Conservation (phyloP, 2,329 filamentous ascomycete genomes). For the Aspergillus pseudonomiae region DNA sequence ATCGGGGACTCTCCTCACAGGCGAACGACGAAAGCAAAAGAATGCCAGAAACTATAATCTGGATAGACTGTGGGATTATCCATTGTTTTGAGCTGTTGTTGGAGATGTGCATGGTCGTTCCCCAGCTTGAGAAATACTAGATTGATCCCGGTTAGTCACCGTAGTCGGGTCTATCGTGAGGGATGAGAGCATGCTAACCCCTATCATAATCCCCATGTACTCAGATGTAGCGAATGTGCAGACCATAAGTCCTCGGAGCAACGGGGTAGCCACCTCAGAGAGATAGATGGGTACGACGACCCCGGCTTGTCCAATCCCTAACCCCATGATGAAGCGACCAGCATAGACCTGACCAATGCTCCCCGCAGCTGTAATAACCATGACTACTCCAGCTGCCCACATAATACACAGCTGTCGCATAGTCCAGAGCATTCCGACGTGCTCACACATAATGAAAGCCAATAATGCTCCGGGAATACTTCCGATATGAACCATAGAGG, state of each 20-base stretch:
- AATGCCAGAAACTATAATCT: slow-evolving; percentile 71
- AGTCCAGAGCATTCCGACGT: slow-evolving; percentile 30
- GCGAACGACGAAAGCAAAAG: slow-evolving; percentile 69
- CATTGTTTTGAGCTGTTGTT: slow-evolving; percentile 43
- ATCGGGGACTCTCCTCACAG: slow-evolving; percentile 67
- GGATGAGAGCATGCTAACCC: slow-evolving; percentile 10
- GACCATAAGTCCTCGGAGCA: slow-evolving; percentile 64
- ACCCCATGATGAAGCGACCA: slow-evolving; percentile 35
- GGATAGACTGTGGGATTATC: slow-evolving; percentile 69
- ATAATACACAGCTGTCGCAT: slow-evolving; percentile 25
- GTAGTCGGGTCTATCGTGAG: no score
- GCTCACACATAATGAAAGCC: slow-evolving; percentile 32
- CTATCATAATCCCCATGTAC: slow-evolving; percentile 28
- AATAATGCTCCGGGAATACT: slow-evolving; percentile 40
- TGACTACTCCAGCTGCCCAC: slow-evolving; percentile 29
- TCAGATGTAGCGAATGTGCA: slow-evolving; percentile 23
- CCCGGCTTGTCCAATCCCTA: slow-evolving; percentile 57
- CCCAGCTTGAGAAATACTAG: slow-evolving; percentile 43
- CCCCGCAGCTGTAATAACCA: slow-evolving; percentile 38
- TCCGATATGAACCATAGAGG: slow-evolving; percentile 45
- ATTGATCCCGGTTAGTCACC: background rate
- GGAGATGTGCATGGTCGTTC: slow-evolving; percentile 53
- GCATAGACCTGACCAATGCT: slow-evolving; percentile 34
- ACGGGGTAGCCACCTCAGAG: slow-evolving; percentile 76
- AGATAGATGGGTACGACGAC: slow-evolving; percentile 91